Conservation (phyloP, 331 rosid species). For the Saraca asoca region DNA sequence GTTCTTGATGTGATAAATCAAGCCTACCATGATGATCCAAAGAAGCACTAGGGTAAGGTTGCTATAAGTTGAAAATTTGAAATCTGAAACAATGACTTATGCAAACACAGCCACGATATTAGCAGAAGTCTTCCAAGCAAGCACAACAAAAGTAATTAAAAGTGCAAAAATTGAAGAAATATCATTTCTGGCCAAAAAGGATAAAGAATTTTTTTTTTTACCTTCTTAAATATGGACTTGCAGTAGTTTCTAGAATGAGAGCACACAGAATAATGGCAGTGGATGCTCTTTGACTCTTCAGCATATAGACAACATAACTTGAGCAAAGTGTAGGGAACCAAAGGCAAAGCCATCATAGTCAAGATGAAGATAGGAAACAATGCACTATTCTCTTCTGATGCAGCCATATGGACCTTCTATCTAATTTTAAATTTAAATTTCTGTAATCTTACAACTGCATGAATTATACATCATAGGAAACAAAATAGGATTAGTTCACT, state of each 20-base stretch:
- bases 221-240: conserved; percentile 58
- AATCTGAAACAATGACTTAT: conserved; percentile 39
- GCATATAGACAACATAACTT: conserved; percentile 53
- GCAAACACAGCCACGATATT: conserved; percentile 1
- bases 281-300: conserved; percentile 59
- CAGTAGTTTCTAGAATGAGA: conserved; percentile 63
- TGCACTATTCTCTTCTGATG: conserved; percentile 62
- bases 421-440: background rate
- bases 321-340: conserved; percentile 60
- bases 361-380: conserved; percentile 65
- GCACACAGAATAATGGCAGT: conserved; percentile 62
- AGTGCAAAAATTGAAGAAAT: background rate
- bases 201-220: conserved; percentile 1
- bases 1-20: conserved; percentile 60
- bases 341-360: conserved; percentile 67
- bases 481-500: too few relatives aligned
- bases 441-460: background rate
- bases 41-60: conserved; percentile 61
- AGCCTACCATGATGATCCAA: conserved; percentile 55
- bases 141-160: too few relatives aligned
- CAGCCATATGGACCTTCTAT: conserved; percentile 49
- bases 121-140: too few relatives aligned
- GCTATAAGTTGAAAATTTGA: conserved; percentile 57
- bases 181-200: background rate
- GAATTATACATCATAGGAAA: too few relatives aligned